These are phyloP conservation scores for Endogone sp. DNA, from an alignment of 192 early-diverging fungal species.

Conservation along the genomic window DNA sequence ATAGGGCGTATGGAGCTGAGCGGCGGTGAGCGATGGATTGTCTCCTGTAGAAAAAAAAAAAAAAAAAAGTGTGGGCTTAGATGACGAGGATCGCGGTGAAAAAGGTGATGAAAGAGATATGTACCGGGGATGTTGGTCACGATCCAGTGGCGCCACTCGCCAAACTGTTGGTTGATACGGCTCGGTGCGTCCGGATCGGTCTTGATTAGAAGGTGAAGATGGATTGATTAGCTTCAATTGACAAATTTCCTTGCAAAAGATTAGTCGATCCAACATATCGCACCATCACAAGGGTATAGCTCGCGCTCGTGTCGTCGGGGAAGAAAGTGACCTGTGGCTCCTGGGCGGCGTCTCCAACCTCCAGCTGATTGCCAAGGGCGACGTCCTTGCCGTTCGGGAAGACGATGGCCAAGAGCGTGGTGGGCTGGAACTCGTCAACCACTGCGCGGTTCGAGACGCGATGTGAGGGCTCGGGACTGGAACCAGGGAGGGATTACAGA, in stretches of 20 bases:
- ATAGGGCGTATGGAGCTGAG: constrained; percentile 31
- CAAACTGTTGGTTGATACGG: constrained; percentile 27
- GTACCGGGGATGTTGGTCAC: constrained; percentile 46
- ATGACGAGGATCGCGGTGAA: too few relatives aligned
- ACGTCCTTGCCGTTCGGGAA: constrained; percentile 24
- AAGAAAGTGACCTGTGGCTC: constrained; percentile 17
- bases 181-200: constrained; percentile 56
- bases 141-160: constrained; percentile 56
- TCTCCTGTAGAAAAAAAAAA: background rate
- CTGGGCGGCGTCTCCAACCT: constrained; percentile 6
- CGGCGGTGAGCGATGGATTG: background rate
- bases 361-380: constrained; percentile 19
- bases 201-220: constrained; percentile 16
- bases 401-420: constrained; percentile 17
- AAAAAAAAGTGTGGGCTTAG: background rate
- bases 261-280: background rate
- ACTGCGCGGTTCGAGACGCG: constrained; percentile 16
- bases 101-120: too few relatives aligned
- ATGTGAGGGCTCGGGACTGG: constrained; percentile 12
- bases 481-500: background rate
- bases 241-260: background rate
- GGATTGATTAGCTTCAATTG: background rate
- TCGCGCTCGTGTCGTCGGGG: constrained; percentile 10
- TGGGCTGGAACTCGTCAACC: constrained; percentile 11
- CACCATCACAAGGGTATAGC: constrained; percentile 26